These are phyloP conservation scores for Barnettozyma wickerhamii DNA, from an alignment of 805 yeast species.

Conservation along the genomic window DNA sequence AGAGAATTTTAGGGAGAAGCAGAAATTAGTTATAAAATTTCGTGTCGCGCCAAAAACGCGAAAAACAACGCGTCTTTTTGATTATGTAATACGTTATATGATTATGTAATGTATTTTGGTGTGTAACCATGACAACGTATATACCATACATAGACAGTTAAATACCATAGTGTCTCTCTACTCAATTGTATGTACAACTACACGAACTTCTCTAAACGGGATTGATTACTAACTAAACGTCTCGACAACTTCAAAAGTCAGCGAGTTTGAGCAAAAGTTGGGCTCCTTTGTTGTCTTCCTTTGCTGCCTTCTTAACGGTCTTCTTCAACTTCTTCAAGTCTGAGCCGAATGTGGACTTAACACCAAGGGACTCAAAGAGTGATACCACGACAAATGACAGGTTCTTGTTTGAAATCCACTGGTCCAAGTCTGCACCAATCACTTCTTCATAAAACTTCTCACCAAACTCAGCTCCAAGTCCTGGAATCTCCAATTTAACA, in stretches of 20 bases:
- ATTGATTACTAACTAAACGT: too few relatives aligned
- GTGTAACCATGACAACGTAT: too few relatives aligned
- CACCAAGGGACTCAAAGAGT: slow-evolving; percentile 59
- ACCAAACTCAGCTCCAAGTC: slow-evolving; percentile 59
- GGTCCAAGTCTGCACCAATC: slow-evolving; percentile 47
- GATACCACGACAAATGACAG: slow-evolving; percentile 84
- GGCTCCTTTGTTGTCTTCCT: slow-evolving; percentile 61
- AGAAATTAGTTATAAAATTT: too few relatives aligned
- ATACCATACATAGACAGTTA: too few relatives aligned
- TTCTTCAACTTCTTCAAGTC: slow-evolving; percentile 49
- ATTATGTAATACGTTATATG: too few relatives aligned
- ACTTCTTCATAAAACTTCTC: slow-evolving; percentile 46
- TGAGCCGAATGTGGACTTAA: slow-evolving; percentile 44
- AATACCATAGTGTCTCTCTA: too few relatives aligned
- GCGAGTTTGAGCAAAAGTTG: slow-evolving; percentile 41
- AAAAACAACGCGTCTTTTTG: too few relatives aligned
- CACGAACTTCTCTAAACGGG: too few relatives aligned
- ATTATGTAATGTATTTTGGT: too few relatives aligned
- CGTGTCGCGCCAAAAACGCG: too few relatives aligned
- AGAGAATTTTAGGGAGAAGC: too few relatives aligned
- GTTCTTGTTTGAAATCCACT: slow-evolving; percentile 65
- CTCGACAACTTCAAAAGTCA: slow-evolving; percentile 16
- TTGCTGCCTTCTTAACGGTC: slow-evolving; percentile 35
- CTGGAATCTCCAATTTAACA: slow-evolving; percentile 40
- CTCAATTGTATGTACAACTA: too few relatives aligned